Percentiles rank a stretch among this genome's conserved stretches.
Evolutionary conservation across 2,329 filamentous ascomycete species (phyloP).

Genomic region (Botryosphaeria agaves): DNA sequence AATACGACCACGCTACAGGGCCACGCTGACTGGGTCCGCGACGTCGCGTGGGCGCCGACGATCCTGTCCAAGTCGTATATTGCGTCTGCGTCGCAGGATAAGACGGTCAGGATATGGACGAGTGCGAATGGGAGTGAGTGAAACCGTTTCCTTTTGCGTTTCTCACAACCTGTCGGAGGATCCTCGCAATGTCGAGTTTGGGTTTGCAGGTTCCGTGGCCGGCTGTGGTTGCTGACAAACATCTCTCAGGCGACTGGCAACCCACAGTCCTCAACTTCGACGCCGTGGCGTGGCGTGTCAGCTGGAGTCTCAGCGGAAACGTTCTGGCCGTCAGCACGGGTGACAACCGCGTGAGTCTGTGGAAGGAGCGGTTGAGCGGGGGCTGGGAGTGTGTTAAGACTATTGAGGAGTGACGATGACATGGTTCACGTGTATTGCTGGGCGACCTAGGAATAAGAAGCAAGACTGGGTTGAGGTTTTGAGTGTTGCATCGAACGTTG

Average conservation of each 20-base stretch:
- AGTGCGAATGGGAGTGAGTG: conserved; percentile 20
- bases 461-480: too few species aligned
- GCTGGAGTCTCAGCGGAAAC: conserved; percentile 95
- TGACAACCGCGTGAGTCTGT: conserved; percentile 92
- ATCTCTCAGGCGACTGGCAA: conserved; percentile 48
- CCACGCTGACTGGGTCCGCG: conserved; percentile 91
- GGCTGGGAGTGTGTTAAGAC: conserved; percentile 97
- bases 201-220: too few species aligned
- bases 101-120: conserved; percentile 96
- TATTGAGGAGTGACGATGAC: conserved; percentile 79
- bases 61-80: conserved; percentile 94
- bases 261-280: conserved; percentile 79
- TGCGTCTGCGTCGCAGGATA: conserved; percentile 86
- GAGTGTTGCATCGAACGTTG: too few species aligned
- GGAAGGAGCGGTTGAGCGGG: conserved; percentile 95
- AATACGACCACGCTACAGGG: conserved; percentile 51
- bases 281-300: conserved; percentile 82
- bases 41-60: conserved; percentile 93
- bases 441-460: too few species aligned
- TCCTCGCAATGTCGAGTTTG: too few species aligned
- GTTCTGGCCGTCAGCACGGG: conserved; percentile 84
- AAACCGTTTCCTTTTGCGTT: too few species aligned
- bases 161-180: too few species aligned
- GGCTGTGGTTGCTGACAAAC: neutral
- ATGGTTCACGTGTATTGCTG: too few species aligned